Base-by-base conservation (phyloP, 2,329 filamentous ascomycete species). In the Alternaria solani region DNA sequence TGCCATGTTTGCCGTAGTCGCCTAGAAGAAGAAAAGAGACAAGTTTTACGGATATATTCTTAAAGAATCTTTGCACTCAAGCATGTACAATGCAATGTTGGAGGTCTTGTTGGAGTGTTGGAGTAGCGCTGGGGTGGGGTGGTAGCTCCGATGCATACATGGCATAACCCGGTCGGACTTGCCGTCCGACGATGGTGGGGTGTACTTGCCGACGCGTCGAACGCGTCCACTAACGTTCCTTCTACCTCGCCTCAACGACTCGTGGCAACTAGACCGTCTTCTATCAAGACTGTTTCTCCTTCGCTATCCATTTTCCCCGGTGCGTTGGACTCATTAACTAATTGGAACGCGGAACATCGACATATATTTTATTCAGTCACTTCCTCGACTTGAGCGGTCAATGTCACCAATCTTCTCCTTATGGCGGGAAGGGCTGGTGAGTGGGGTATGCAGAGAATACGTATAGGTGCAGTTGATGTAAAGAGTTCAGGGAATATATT, bases 1-100 rank as follows among this genome's bases (percentile, higher is more conserved):
- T 2, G 75, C 51, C 74, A 76, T 75, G 44, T 16, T 49, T 38
- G 49, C 46, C 7, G 23, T 18, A 28, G 5, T 11, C 30, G 30
- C 20, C 1, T 9, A 14, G 11, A 11, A 23, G 20, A 23, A 14
- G 11, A 11, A 9, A 32, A 34, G 6, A 34, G 36, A 26, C 12
- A 25, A 12, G 9, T 25, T 38, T 2, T 32, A 18, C 38, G 30
- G 5, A 4, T 25, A 36, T 25, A 34, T 20, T n/a, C 7, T 23
- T 18, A 20, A 16, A 5, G 30, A 34, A 25, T 12, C 44, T 48
- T 12, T 5, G n/a, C 30, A 18, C 12, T 25, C 7, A 48, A 36
- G 12, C 25, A 46, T 49, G 11, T 42, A 30, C 43, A 48, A 36
- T 34, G 43, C 26, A 18, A 32, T 42, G 26, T 56, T 51, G 36